Conservation (phyloP, 2,329 filamentous ascomycete species). For the Pyrenophora teres region DNA sequence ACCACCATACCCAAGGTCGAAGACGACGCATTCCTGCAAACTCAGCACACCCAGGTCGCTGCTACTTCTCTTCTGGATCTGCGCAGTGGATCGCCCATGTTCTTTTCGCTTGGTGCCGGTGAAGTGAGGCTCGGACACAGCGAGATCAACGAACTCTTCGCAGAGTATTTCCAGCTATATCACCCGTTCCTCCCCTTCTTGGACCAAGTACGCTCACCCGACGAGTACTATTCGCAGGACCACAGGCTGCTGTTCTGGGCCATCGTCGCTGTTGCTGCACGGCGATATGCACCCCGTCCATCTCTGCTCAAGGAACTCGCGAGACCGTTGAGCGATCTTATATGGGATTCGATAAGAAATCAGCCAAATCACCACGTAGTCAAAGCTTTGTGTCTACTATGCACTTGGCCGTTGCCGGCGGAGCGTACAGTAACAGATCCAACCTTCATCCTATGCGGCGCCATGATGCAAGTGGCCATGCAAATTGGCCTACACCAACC, state of each 20-base stretch:
- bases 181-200: conserved; percentile 80
- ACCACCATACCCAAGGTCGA: conserved; percentile 32
- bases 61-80: conserved; percentile 49
- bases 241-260: conserved; percentile 86
- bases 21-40: conserved; percentile 44
- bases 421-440: conserved; percentile 79
- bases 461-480: conserved; percentile 87
- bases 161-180: conserved; percentile 75
- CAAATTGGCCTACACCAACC: conserved; percentile 82
- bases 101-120: conserved; percentile 62
- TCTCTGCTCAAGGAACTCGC: conserved; percentile 70
- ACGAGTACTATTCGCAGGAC: conserved; percentile 74
- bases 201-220: conserved; percentile 67
- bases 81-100: conserved; percentile 57
- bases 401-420: conserved; percentile 82
- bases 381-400: conserved; percentile 78
- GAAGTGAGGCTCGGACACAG: conserved; percentile 50
- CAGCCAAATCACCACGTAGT: conserved; percentile 80
- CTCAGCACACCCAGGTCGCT: conserved; percentile 46
- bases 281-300: conserved; percentile 68
- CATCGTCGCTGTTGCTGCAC: conserved; percentile 74
- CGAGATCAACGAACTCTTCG: conserved; percentile 63
- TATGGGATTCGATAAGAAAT: conserved; percentile 79
- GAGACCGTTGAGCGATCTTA: conserved; percentile 66
- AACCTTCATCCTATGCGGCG: conserved; percentile 78